phyloP scores from a whole-genome alignment of 345 rosid species.

The Punica granatum region DNA sequence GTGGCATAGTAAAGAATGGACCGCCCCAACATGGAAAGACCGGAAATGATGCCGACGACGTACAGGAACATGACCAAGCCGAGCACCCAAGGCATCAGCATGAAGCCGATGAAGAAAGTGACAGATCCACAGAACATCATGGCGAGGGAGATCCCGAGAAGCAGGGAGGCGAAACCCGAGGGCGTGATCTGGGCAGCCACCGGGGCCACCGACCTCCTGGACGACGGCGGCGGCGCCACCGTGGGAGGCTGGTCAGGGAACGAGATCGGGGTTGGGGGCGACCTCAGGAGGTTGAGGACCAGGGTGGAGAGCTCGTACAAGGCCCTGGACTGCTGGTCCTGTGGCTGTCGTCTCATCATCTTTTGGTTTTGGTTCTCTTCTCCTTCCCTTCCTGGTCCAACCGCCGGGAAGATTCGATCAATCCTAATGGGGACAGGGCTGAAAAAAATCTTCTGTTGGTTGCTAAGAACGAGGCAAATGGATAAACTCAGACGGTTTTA shows the following conservation, averaged over 20 bases:
- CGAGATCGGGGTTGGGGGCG: conserved; percentile 47
- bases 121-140: conserved; percentile 92
- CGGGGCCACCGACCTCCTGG: conserved; percentile 11
- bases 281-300: conserved; percentile 62
- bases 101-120: conserved; percentile 82
- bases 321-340: conserved; percentile 54
- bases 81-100: conserved; percentile 93
- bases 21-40: conserved; percentile 61
- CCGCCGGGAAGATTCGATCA: not conserved
- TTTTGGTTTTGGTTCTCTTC: not conserved
- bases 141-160: conserved; percentile 68
- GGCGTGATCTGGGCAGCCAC: conserved; percentile 44
- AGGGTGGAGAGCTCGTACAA: conserved; percentile 65
- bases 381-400: not conserved
- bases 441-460: not conserved
- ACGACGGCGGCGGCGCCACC: conserved; percentile 8
- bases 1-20: conserved; percentile 51
- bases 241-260: conserved; percentile 29
- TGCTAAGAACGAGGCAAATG: conserved; percentile 4
- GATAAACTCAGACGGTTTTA: not conserved
- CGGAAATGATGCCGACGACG: conserved; percentile 75
- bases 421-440: not conserved
- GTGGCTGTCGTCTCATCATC: conserved; percentile 39
- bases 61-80: conserved; percentile 66
- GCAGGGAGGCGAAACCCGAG: conserved; percentile 74